Base-by-base conservation (phyloP, 768 basidiomycete species). In the Rhodotorula taiwanensis region DNA sequence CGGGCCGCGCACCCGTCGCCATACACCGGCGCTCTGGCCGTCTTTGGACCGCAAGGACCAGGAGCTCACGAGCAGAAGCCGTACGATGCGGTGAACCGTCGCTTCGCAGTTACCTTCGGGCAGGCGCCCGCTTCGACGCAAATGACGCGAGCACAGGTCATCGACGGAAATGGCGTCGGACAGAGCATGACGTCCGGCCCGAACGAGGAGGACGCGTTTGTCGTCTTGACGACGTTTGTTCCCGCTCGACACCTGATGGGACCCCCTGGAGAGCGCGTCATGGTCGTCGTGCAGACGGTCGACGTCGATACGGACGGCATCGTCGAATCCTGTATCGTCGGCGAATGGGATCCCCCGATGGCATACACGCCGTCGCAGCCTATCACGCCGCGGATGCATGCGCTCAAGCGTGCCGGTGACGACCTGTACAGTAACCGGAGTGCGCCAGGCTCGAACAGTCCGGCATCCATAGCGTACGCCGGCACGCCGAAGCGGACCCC, bases 151-250 rank as follows among this genome's bases (percentile, higher is more conserved):
- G 67, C 67, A n/a, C 33, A 56, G n/a, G 50, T 33, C 49, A 65
- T 69, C 43, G 63, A 69, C 33, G 67, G 63, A 9, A 62, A 65
- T 50, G 67, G 67, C 11, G 63, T 69, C 20, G 63, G 63, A 25
- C 41, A 55, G 45, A 62, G 62, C 44, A 69, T 69, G 67, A 42
- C 5, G n/a, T 52, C 56, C 20, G 67, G 67, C 13, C 51, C 44
- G 43, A 47, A 57, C 33, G 60, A 58, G 50, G 53, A 52, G 15
- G 67, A 69, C 16, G 63, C 67, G 28, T 69, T 69, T 20, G 67
- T 69, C 18, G 60, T 69, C 4, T 27, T 69, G 52, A 62, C 67
- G 44, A 59, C 63, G n/a, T 65, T 65, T 30, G 57, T 58, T 18
- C 67, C 67, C 2, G 21, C 48, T 25, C 41, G 67, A 33, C 11